phyloP scores from a whole-genome alignment of 2,329 filamentous ascomycete genomes.

The Pochonia chlamydosporia region DNA sequence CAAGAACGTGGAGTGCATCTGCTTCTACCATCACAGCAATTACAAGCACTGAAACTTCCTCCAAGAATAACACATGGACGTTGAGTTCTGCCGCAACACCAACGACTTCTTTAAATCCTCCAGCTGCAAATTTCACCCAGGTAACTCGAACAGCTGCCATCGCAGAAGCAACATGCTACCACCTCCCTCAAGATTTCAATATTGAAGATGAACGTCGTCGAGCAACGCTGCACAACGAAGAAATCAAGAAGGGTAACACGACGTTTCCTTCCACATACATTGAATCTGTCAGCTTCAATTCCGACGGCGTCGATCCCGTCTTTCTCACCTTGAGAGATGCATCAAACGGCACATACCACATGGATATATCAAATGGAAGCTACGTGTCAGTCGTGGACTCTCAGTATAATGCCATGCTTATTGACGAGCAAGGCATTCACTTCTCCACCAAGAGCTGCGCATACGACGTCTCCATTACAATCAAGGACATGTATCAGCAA shows the following conservation, averaged over 20 bases:
- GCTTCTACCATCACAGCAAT: conserved; percentile 1
- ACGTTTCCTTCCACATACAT: conserved; percentile 30
- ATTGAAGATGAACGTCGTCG: conserved; percentile 16
- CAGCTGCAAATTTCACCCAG: conserved; percentile 26
- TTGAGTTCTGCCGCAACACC: background rate
- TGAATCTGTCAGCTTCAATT: conserved; percentile 29
- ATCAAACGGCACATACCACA: conserved; percentile 18
- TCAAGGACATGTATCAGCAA: conserved; percentile 28
- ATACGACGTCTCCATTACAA: conserved; percentile 25
- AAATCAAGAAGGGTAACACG: conserved; percentile 21
- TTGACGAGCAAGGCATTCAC: conserved; percentile 27
- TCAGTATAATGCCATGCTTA: conserved; percentile 23
- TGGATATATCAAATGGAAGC: conserved; percentile 29
- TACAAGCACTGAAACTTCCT: background rate
- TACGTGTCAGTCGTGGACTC: conserved; percentile 25
- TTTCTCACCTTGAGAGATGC: conserved; percentile 27
- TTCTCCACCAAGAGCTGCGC: conserved; percentile 28
- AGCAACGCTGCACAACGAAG: conserved; percentile 25
- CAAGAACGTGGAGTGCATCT: background rate
- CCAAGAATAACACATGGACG: background rate
- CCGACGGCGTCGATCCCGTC: conserved; percentile 23
- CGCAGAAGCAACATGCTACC: conserved; percentile 24
- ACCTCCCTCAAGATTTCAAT: conserved; percentile 17
- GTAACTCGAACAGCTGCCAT: conserved; percentile 23
- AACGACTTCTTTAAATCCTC: conserved; percentile 13